Conservation (phyloP, 495 filamentous ascomycete genomes). For the Xylaria flabelliformis region DNA sequence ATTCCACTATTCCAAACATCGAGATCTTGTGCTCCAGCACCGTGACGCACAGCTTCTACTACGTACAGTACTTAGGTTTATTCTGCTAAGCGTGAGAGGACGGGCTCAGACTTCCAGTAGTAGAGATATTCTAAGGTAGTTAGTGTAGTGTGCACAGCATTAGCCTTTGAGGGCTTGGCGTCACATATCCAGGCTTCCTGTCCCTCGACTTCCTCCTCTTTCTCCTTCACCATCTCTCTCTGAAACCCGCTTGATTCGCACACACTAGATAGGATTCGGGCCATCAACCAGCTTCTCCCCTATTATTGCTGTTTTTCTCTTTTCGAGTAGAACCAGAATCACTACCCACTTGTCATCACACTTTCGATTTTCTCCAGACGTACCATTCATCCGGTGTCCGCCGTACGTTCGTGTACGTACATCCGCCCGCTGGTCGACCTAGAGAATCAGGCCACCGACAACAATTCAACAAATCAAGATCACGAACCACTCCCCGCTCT, state of each 20-base stretch:
- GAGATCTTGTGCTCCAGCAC: slow-evolving; percentile 18
- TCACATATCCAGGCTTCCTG: slow-evolving; percentile 40
- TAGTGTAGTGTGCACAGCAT: slow-evolving; percentile 22
- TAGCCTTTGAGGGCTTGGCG: slow-evolving; percentile 36
- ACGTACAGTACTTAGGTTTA: neutral
- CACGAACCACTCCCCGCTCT: slow-evolving; percentile 17
- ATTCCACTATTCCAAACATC: slow-evolving; percentile 15
- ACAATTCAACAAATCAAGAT: slow-evolving; percentile 17
- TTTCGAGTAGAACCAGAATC: slow-evolving; percentile 8
- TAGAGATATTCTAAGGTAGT: neutral
- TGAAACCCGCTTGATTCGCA: slow-evolving; percentile 9
- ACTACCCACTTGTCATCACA: neutral
- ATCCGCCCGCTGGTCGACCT: slow-evolving; percentile 3
- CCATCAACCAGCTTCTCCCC: neutral
- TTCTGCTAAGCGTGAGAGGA: slow-evolving; percentile 10
- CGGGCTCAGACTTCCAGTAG: slow-evolving; percentile 5
- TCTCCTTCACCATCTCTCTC: slow-evolving; percentile 4
- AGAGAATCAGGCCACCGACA: slow-evolving; percentile 20
- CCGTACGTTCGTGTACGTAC: neutral
- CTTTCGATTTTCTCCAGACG: neutral
- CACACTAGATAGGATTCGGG: neutral
- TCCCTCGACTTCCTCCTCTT: slow-evolving; percentile 18
- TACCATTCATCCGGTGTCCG: slow-evolving; percentile 22
- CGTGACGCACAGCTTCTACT: slow-evolving; percentile 12
- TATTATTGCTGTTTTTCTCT: neutral